Evolutionary conservation across 331 rosid genomes (phyloP).

Genomic region (Cydonia oblonga): DNA sequence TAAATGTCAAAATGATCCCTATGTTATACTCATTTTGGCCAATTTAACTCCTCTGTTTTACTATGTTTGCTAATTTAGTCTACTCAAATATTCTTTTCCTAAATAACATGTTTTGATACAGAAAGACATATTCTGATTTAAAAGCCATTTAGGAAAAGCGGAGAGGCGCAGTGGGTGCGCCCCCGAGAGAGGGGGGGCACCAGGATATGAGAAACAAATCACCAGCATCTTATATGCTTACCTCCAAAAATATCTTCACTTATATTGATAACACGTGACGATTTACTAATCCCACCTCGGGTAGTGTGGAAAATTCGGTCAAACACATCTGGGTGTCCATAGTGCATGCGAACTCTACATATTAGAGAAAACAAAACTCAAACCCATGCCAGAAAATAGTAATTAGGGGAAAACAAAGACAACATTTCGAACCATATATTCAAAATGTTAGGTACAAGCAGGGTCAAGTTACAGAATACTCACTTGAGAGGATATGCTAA

Average conservation of each 20-base stretch:
- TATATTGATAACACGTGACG: constrained; percentile 93
- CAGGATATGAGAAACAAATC: background rate
- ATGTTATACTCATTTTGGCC: too few species aligned
- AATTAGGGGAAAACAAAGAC: background rate
- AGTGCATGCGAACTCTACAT: constrained; percentile 96
- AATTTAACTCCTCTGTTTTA: too few species aligned
- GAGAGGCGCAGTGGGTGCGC: too few species aligned
- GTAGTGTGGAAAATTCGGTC: constrained; percentile 90
- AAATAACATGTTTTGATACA: too few species aligned
- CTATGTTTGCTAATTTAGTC: too few species aligned
- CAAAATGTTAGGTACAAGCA: background rate
- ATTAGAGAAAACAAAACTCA: background rate
- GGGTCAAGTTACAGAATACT: constrained; percentile 21
- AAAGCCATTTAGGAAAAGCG: too few species aligned
- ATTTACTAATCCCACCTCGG: constrained; percentile 95
- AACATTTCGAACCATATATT: background rate
- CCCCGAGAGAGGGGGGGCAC: too few species aligned
- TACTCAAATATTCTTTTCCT: too few species aligned
- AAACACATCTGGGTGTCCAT: constrained; percentile 98
- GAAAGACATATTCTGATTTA: too few species aligned
- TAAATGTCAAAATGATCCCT: too few species aligned
- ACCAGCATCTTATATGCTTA: constrained; percentile 11
- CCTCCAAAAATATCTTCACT: constrained; percentile 96
- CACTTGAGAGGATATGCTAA: constrained; percentile 90
- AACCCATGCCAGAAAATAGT: background rate